phyloP scores from a whole-genome alignment of 768 basidiomycete genomes.

The Galerina marginata region DNA sequence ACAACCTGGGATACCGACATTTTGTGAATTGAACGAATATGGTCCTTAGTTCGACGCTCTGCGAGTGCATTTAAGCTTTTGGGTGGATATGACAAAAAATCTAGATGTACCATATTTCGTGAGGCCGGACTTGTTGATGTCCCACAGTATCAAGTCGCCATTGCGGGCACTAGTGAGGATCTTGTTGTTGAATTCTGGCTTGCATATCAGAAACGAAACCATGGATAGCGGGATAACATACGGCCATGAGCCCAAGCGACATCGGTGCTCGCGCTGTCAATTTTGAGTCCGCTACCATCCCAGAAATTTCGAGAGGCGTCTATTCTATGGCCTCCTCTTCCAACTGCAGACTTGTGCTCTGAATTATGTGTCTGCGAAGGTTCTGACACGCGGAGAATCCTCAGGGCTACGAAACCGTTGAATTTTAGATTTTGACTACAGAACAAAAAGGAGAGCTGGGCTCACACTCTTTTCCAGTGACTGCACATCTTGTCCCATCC shows the following conservation, averaged over 20 bases:
- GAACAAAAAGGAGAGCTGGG: background rate
- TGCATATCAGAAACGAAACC: constrained; percentile 16
- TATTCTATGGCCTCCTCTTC: constrained; percentile 68
- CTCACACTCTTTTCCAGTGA: constrained; percentile 82
- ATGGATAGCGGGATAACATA: constrained; percentile 35
- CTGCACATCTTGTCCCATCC: constrained; percentile 70
- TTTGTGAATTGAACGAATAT: constrained; percentile 73
- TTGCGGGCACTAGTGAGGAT: constrained; percentile 81
- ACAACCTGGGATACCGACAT: constrained; percentile 71
- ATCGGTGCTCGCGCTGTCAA: constrained; percentile 79
- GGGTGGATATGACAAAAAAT: background rate
- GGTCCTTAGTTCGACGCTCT: constrained; percentile 74
- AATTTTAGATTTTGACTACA: background rate
- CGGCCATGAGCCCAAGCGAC: constrained; percentile 81
- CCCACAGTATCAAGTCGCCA: constrained; percentile 87
- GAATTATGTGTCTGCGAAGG: constrained; percentile 41
- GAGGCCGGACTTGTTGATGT: constrained; percentile 66
- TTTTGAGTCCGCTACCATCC: constrained; percentile 79
- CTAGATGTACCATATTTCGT: constrained; percentile 69
- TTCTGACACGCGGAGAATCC: constrained; percentile 63
- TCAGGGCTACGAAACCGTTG: constrained; percentile 48
- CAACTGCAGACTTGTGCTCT: constrained; percentile 59
- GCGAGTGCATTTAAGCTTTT: background rate
- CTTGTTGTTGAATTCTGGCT: constrained; percentile 71
- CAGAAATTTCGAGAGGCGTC: constrained; percentile 79